Percentiles rank a stretch among this genome's conserved stretches.
These are phyloP conservation scores for Cotoneaster glaucophyllus DNA, from an alignment of 306 rosid genomes.

Conservation along the genomic window DNA sequence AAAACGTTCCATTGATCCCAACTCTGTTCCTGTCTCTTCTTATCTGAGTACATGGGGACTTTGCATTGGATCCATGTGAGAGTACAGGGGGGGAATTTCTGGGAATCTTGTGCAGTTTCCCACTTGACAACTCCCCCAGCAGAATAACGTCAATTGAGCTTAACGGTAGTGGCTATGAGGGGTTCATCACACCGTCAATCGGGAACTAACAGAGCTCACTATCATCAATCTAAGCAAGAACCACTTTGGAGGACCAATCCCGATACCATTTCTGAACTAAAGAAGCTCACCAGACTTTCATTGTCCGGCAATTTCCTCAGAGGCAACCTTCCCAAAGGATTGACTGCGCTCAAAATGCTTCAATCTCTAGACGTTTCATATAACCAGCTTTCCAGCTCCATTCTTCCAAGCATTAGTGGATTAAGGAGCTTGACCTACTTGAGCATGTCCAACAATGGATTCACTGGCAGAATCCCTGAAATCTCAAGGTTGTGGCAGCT, in stretches of 20 bases:
- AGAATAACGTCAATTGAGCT: conserved; percentile 42
- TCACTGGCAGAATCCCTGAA: conserved; percentile 34
- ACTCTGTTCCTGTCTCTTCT: conserved; percentile 23
- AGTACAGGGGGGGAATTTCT: conserved; percentile 24
- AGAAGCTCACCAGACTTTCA: conserved; percentile 34
- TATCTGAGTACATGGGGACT: conserved; percentile 41
- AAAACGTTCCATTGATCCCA: conserved; percentile 35
- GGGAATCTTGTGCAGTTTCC: conserved; percentile 37
- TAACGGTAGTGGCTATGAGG: conserved; percentile 42
- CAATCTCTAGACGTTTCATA: conserved; percentile 22
- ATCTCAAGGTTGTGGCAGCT: conserved; percentile 31
- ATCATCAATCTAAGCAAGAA: conserved; percentile 29
- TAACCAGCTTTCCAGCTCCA: conserved; percentile 31
- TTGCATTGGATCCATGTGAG: conserved; percentile 34
- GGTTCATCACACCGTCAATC: conserved; percentile 32
- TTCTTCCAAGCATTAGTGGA: conserved; percentile 17
- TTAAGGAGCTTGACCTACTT: conserved; percentile 26
- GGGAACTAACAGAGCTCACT: conserved; percentile 38
- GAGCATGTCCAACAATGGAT: conserved; percentile 31
- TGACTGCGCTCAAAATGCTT: conserved; percentile 23
- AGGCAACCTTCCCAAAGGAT: conserved; percentile 22
- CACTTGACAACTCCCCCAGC: conserved; percentile 31
- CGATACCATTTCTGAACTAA: conserved; percentile 26
- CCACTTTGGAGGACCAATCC: conserved; percentile 45
- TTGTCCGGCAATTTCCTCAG: conserved; percentile 38